phyloP scores from a whole-genome alignment of 441 rosid genomes.

The Bruguiera hainesii region DNA sequence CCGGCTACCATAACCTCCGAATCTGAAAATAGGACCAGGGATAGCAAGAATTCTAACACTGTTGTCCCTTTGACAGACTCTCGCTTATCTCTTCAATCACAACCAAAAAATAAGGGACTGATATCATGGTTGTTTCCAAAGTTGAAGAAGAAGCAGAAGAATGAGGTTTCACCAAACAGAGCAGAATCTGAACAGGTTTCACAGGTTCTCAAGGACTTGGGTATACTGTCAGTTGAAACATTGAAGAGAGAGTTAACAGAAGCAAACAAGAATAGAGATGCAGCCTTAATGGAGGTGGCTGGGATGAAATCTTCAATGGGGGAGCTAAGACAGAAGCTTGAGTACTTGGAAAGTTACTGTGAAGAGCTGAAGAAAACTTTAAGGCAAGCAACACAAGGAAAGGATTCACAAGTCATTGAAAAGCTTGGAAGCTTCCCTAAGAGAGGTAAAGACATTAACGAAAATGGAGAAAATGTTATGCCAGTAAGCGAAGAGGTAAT shows the following conservation, averaged over 20 bases:
- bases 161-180: constrained; percentile 48
- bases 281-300: constrained; percentile 61
- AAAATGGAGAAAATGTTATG: constrained; percentile 37
- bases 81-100: constrained; percentile 52
- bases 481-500: constrained; percentile 86
- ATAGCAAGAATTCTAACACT: constrained; percentile 52
- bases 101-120: constrained; percentile 56
- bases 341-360: constrained; percentile 74
- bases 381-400: constrained; percentile 50
- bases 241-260: constrained; percentile 67
- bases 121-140: constrained; percentile 76
- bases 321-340: constrained; percentile 72
- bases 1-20: constrained; percentile 33
- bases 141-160: constrained; percentile 72
- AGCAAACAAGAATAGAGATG: constrained; percentile 73
- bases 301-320: constrained; percentile 78
- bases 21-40: constrained; percentile 31
- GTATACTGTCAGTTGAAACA: constrained; percentile 49
- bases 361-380: constrained; percentile 77
- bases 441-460: constrained; percentile 37
- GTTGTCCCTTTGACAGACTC: constrained; percentile 78
- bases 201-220: constrained; percentile 53
- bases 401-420: constrained; percentile 29
- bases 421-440: constrained; percentile 30
- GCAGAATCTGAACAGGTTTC: constrained; percentile 78